Evolutionary conservation across 805 yeast species (phyloP).

Genomic region (Kuraishia piskuri): DNA sequence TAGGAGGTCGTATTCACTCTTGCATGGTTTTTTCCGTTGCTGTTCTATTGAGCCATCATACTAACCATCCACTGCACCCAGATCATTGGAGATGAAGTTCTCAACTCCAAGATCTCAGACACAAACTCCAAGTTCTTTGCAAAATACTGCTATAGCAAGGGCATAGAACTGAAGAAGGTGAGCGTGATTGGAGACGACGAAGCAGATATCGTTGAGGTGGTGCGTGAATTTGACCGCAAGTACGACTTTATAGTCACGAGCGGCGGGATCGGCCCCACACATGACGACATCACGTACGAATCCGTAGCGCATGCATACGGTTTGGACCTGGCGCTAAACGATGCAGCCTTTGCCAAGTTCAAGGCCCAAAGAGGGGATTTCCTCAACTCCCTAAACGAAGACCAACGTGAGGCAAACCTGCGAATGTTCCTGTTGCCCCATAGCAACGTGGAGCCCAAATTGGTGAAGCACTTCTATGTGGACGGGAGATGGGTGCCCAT

Average conservation of each 20-base stretch:
- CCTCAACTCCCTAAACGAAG: slow-evolving; percentile 22
- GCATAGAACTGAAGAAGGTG: slow-evolving; percentile 58
- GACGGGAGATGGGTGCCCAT: slow-evolving; percentile 77
- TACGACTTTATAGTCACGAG: slow-evolving; percentile 66
- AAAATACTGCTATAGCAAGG: slow-evolving; percentile 55
- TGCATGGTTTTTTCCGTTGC: neutral
- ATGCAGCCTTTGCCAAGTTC: slow-evolving; percentile 56
- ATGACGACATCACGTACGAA: slow-evolving; percentile 81
- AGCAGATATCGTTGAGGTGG: slow-evolving; percentile 50
- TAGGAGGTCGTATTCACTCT: no score
- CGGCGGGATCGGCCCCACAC: slow-evolving; percentile 82
- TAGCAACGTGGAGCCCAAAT: slow-evolving; percentile 19
- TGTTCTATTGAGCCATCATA: neutral
- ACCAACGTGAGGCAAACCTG: slow-evolving; percentile 51
- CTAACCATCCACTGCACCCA: neutral
- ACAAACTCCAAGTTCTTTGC: slow-evolving; percentile 72
- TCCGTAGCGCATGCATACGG: slow-evolving; percentile 60
- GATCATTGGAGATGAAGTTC: slow-evolving; percentile 81
- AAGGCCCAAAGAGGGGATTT: slow-evolving; percentile 30
- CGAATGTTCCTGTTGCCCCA: slow-evolving; percentile 76
- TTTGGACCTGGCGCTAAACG: slow-evolving; percentile 41
- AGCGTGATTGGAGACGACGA: slow-evolving; percentile 74
- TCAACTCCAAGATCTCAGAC: slow-evolving; percentile 78
- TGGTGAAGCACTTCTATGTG: slow-evolving; percentile 38
- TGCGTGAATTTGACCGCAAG: slow-evolving; percentile 32